Evolutionary conservation across 768 basidiomycete genomes (phyloP), one percentile per base, ranked within the genome.

Genomic region (Trametes cinnabarina): DNA sequence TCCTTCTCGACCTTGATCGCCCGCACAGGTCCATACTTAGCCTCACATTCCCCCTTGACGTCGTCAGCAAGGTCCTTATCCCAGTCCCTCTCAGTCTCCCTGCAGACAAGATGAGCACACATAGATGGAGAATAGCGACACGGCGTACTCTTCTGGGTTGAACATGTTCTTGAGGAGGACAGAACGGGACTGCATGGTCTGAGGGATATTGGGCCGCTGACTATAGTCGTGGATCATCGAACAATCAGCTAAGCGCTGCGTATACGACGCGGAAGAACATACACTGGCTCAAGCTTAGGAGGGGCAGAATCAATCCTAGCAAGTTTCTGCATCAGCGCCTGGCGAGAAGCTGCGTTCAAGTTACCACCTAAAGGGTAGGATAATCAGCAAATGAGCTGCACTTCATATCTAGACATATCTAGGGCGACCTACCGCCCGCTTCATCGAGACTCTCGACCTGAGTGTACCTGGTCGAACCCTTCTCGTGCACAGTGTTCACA

Each of bases 281-380:
- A 92, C 90, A 82, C 71, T 23, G 85, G 82, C 66, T 84, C 79
- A 63, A 82, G 79, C 67, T 76, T 79, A 55, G 76, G 70, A 48
- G 82, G 74, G 48, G 85, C 73, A 43, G 82, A 78, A 68, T 92
- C 90, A 76, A 86, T 91, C 80, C 97, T 93, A 73, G 97, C 94
- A 83, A 99, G 92, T 86, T 98, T 99, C 78, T 95, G 93, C 97
- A 99, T 99, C 79, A 99, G 92, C 74, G 94, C 92, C 81, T 97
- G 94, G 77, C 97, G 92, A 71, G 94, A 93, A 69, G 91, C 92
- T 80, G 92, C 92, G 79, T 97, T 97, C 81, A 97, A 85, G 83
- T 93, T 93, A 91, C 91, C 92, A 74, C 90, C 93, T 95, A 69
- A 1, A 58, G 19, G 34, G 42, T 34, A 37, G 49, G 41, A 32